Evolutionary conservation across 2,329 filamentous ascomycete genomes (phyloP).

Genomic region (Verticillium zaregamsianum): DNA sequence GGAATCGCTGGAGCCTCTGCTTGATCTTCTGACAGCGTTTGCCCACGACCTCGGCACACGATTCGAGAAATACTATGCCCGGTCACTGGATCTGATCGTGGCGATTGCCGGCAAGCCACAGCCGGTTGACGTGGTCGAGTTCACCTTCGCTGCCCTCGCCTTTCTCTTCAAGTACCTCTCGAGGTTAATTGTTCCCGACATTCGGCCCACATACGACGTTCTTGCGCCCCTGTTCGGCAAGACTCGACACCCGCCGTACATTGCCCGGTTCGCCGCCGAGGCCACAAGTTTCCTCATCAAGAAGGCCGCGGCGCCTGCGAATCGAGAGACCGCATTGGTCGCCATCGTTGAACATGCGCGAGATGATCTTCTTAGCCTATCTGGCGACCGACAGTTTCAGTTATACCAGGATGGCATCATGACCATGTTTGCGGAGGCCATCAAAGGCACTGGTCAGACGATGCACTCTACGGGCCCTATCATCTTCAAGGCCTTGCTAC

Average conservation of each 20-base stretch:
- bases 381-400: slow-evolving; percentile 52
- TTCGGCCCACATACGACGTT: slow-evolving; percentile 78
- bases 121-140: slow-evolving; percentile 89
- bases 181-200: slow-evolving; percentile 76
- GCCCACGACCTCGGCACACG: slow-evolving; percentile 85
- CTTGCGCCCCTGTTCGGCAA: slow-evolving; percentile 83
- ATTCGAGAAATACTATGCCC: slow-evolving; percentile 85
- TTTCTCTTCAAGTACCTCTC: slow-evolving; percentile 98
- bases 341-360: slow-evolving; percentile 69
- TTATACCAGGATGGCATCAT: slow-evolving; percentile 86
- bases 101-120: slow-evolving; percentile 73
- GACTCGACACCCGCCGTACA: slow-evolving; percentile 75
- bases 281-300: slow-evolving; percentile 90
- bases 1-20: slow-evolving; percentile 76
- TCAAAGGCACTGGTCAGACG: slow-evolving; percentile 56
- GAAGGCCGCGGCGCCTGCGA: slow-evolving; percentile 76
- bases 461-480: slow-evolving; percentile 57
- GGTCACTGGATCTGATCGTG: slow-evolving; percentile 70
- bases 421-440: slow-evolving; percentile 84
- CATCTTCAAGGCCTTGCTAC: slow-evolving; percentile 48
- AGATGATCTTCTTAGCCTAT: slow-evolving; percentile 56
- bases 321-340: slow-evolving; percentile 68
- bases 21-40: slow-evolving; percentile 86
- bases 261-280: slow-evolving; percentile 89
- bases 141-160: slow-evolving; percentile 90